Base-by-base conservation (phyloP, 371 early-diverging fungal species). In the Racocetra persica region DNA sequence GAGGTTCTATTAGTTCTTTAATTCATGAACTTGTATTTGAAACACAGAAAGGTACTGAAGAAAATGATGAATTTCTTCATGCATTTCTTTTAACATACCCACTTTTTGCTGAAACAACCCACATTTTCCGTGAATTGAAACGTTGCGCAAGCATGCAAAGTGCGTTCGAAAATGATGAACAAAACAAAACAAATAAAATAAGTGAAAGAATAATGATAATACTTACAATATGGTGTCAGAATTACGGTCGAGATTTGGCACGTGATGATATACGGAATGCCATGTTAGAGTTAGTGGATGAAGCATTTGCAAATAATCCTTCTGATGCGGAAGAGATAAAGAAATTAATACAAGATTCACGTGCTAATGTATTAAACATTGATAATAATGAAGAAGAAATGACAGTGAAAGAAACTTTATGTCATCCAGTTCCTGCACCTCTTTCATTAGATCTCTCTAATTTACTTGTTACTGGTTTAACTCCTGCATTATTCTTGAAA, bases 1-100 rank as follows among this genome's bases (percentile, higher is more conserved):
- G 90, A 7, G 94, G 93, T 13, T 89, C 93, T 10, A 83, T 91
- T 16, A 86, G 88, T 36, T 93, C 93, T 0, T 81, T 94, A 14
- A 87, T 94, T 22, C 92, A 92, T 65, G 93, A 94, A 79, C 81
- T 94, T 54, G 71, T 94, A 4, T 89, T 86, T 71, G 80, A 86
- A 81, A 90, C 88, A 11, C 66, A 81, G 59, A 71, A 55, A 4
- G 54, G 75, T 38, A 83, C 82, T 0, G 20, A 78, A 24, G 80
- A 80, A 45, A 22, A 78, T 41, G 81, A 80, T 54, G 81, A 77
- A 18, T 86, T 85, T 49, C 52, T 85, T 1, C 51, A 82, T 16
- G 84, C 89, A n/a, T 90, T 95, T 81, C 84, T 92, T 8, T 81
- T 88, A 16, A 91, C 91, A 0, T 94, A 91, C 71, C 82, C 88